phyloP scores from a whole-genome alignment of 257 asterid species.

The Misopates orontium region DNA sequence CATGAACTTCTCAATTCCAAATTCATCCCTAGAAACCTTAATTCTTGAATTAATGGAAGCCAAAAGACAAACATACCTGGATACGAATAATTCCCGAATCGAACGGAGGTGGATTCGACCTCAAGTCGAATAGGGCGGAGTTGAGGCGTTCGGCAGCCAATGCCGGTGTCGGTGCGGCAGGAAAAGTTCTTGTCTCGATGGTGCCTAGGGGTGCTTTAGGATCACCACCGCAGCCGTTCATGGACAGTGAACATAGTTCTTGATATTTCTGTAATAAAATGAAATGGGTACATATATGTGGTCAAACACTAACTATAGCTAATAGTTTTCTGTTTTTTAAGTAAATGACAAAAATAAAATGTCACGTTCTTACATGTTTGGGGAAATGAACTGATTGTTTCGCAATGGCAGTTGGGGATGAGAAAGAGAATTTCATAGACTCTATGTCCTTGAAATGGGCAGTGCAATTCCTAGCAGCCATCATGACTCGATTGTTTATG shows the following conservation, averaged over 20 bases:
- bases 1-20: background rate
- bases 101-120: conserved; percentile 35
- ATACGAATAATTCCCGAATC: conserved; percentile 80
- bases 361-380: conserved; percentile 36
- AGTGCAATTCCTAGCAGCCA: conserved; percentile 26
- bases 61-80: conserved; percentile 46
- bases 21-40: background rate
- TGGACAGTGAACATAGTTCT: conserved; percentile 49
- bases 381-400: conserved; percentile 44
- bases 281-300: background rate
- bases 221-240: conserved; percentile 69
- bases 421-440: conserved; percentile 39
- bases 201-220: conserved; percentile 62
- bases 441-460: conserved; percentile 46
- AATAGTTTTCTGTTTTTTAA: conserved; percentile 4
- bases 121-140: conserved; percentile 60
- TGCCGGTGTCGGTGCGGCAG: conserved; percentile 46
- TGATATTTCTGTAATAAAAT: conserved; percentile 43
- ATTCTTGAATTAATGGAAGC: background rate
- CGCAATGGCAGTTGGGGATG: conserved; percentile 40
- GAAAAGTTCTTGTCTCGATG: conserved; percentile 59
- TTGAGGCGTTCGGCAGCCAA: conserved; percentile 64
- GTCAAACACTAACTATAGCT: background rate
- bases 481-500: no score
- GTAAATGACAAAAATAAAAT: conserved; percentile 4